phyloP scores from a whole-genome alignment of 2,329 filamentous ascomycete species.

The Claviceps digitariae region DNA sequence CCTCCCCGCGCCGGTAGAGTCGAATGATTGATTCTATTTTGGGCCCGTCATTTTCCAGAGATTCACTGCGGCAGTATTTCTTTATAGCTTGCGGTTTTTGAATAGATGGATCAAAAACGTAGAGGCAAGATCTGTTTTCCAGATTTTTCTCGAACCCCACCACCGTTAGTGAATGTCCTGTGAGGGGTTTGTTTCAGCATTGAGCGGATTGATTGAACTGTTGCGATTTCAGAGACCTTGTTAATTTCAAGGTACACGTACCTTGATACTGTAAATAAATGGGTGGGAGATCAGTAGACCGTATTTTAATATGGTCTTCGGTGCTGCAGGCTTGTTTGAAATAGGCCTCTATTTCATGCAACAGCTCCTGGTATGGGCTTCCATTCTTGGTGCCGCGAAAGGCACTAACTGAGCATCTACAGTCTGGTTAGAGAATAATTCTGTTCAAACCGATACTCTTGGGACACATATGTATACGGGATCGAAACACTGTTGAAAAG shows the following conservation, averaged over 20 bases:
- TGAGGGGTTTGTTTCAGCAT: not conserved
- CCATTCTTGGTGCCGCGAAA: constrained; percentile 36
- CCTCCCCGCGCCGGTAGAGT: constrained; percentile 56
- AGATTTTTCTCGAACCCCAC: constrained; percentile 63
- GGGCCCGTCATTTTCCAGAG: constrained; percentile 28
- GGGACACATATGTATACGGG: constrained; percentile 27
- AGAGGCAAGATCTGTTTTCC: constrained; percentile 51
- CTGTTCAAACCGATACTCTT: not conserved
- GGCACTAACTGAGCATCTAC: constrained; percentile 48
- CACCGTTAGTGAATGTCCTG: constrained; percentile 80
- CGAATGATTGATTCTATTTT: constrained; percentile 38
- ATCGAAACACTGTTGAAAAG: constrained; percentile 60
- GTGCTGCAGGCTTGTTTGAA: constrained; percentile 42
- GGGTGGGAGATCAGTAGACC: constrained; percentile 59
- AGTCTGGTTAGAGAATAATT: not conserved
- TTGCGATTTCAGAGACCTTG: not conserved
- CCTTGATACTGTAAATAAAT: constrained; percentile 82
- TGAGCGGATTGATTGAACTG: not conserved
- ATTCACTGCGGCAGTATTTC: constrained; percentile 37
- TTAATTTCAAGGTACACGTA: constrained; percentile 16
- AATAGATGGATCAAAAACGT: constrained; percentile 84
- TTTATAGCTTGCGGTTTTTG: constrained; percentile 51
- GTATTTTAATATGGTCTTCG: constrained; percentile 43
- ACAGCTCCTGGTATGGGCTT: constrained; percentile 38
- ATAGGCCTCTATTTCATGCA: constrained; percentile 58